Evolutionary conservation across 1,139 yeast genomes (phyloP).

Genomic region (Meyerozyma athensensis): DNA sequence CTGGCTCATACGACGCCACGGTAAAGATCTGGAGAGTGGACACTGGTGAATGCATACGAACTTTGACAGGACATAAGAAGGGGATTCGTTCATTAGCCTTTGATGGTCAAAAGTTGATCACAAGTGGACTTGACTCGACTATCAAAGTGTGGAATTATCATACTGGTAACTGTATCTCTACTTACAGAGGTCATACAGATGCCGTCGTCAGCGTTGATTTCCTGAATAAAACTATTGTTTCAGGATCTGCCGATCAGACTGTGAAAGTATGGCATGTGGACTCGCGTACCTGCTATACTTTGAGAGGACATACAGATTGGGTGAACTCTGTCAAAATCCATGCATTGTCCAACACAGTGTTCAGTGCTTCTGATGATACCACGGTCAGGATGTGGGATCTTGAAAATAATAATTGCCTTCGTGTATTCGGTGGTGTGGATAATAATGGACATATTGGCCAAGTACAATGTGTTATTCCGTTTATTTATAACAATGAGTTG

Average conservation of each 20-base stretch:
- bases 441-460: slow-evolving; percentile 77
- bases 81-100: slow-evolving; percentile 82
- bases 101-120: slow-evolving; percentile 82
- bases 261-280: slow-evolving; percentile 97
- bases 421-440: slow-evolving; percentile 70
- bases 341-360: slow-evolving; percentile 69
- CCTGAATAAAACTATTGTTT: slow-evolving; percentile 75
- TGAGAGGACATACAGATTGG: slow-evolving; percentile 91
- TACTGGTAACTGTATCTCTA: slow-evolving; percentile 89
- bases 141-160: slow-evolving; percentile 95
- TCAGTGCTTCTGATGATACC: slow-evolving; percentile 87
- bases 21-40: slow-evolving; percentile 86
- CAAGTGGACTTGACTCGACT: slow-evolving; percentile 88
- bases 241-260: slow-evolving; percentile 89
- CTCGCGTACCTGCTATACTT: slow-evolving; percentile 83
- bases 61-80: slow-evolving; percentile 76
- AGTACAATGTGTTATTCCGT: slow-evolving; percentile 85
- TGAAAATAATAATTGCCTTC: slow-evolving; percentile 69
- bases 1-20: slow-evolving; percentile 88
- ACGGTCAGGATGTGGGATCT: slow-evolving; percentile 96
- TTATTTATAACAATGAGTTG: slow-evolving; percentile 55
- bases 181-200: slow-evolving; percentile 89
- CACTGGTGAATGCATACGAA: slow-evolving; percentile 71
- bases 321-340: slow-evolving; percentile 88
- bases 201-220: slow-evolving; percentile 80